Percentiles rank a stretch among this genome's conserved stretches.
Conservation (phyloP, 116 monocot species). For the Papilionanthe hybrid region DNA sequence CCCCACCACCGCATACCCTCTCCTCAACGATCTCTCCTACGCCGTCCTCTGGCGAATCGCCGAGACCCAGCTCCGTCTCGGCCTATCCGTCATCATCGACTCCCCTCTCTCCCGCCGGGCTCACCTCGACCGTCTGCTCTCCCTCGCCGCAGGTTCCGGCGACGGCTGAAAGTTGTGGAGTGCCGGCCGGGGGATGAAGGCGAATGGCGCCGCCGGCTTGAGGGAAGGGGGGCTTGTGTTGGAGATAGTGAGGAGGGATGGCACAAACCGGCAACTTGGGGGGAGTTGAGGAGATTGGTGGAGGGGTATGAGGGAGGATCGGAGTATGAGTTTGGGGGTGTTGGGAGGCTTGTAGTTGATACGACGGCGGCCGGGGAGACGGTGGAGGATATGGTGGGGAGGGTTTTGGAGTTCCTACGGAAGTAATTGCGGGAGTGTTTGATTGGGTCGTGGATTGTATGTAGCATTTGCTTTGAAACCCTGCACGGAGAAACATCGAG, state of each 20-base stretch:
- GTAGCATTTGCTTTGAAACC: no score
- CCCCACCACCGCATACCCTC: neutral
- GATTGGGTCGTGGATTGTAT: neutral
- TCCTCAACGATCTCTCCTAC: constrained; percentile 87
- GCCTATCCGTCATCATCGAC: constrained; percentile 63
- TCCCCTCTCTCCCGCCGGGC: constrained; percentile 69
- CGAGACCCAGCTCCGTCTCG: constrained; percentile 48
- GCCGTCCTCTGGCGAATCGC: constrained; percentile 43
- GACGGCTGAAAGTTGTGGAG: constrained; percentile 58
- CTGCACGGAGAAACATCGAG: no score
- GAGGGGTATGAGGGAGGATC: constrained; percentile 54
- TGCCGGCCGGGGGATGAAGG: constrained; percentile 49
- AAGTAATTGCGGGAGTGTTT: neutral
- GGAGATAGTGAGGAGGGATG: constrained; percentile 19
- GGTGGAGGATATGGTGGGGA: constrained; percentile 14
- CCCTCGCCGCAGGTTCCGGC: constrained; percentile 9
- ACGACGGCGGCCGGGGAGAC: constrained; percentile 28
- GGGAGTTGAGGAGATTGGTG: constrained; percentile 40
- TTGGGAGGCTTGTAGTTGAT: constrained; percentile 47
- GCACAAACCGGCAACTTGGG: constrained; percentile 82
- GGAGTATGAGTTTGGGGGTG: constrained; percentile 53
- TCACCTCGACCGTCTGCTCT: constrained; percentile 53
- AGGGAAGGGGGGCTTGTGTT: constrained; percentile 19
- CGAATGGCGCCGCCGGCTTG: constrained; percentile 73
- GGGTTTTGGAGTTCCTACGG: constrained; percentile 33